Evolutionary conservation across 1,284 basidiomycete species (phyloP).

Genomic region (Ceratobasidium sp.): DNA sequence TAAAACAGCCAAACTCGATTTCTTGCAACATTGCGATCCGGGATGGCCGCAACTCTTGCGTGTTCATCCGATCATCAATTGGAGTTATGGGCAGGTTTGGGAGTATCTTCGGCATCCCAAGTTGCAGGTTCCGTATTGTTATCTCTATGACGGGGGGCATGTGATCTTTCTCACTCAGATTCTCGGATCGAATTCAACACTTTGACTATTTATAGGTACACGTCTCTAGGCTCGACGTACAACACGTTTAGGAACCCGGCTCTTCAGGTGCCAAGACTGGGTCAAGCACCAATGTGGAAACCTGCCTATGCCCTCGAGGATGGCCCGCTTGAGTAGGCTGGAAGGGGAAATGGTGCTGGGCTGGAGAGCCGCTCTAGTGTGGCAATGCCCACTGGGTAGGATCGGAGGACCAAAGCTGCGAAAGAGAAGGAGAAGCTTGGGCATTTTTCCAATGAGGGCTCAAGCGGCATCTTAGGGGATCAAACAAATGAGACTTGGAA

Average conservation of each 20-base stretch:
- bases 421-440: too few relatives aligned
- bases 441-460: too few relatives aligned
- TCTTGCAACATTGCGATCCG: constrained; percentile 81
- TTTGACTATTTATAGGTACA: constrained; percentile 68
- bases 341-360: constrained; percentile 47
- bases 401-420: too few relatives aligned
- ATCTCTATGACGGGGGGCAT: constrained; percentile 90
- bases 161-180: constrained; percentile 47
- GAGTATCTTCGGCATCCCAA: constrained; percentile 68
- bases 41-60: constrained; percentile 85
- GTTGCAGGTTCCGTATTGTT: constrained; percentile 84
- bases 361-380: constrained; percentile 5
- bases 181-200: constrained; percentile 1
- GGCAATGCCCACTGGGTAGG: too few relatives aligned
- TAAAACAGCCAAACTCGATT: constrained; percentile 64
- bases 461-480: too few relatives aligned
- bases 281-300: constrained; percentile 60
- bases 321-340: constrained; percentile 73
- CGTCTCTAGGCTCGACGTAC: constrained; percentile 92
- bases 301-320: constrained; percentile 85
- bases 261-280: constrained; percentile 42
- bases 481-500: too few relatives aligned
- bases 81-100: constrained; percentile 93
- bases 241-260: constrained; percentile 95
- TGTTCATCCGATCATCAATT: constrained; percentile 95